These are phyloP conservation scores for Exophiala xenobiotica DNA, from an alignment of 2,329 filamentous ascomycete species.

Conservation along the genomic window DNA sequence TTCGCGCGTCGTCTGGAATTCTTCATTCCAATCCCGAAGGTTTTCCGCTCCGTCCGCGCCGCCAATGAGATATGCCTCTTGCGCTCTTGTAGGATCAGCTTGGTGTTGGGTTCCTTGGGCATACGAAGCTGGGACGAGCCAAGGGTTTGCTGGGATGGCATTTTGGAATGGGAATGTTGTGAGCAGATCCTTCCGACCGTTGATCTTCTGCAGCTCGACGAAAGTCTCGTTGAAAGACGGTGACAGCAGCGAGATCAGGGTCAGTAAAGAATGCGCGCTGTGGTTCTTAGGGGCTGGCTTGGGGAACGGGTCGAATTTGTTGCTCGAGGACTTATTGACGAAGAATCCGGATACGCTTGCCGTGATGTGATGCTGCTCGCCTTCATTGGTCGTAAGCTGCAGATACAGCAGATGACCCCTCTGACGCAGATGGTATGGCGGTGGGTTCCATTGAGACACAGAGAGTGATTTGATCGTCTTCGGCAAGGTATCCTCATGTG, in stretches of 20 bases:
- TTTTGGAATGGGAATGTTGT: slow-evolving; percentile 96
- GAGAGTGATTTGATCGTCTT: slow-evolving; percentile 89
- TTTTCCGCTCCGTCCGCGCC: slow-evolving; percentile 94
- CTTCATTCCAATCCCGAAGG: slow-evolving; percentile 96
- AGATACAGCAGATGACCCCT: slow-evolving; percentile 92
- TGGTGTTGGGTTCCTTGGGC: slow-evolving; percentile 65
- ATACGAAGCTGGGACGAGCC: slow-evolving; percentile 72
- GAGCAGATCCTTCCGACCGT: slow-evolving; percentile 80
- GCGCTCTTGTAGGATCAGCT: slow-evolving; percentile 80
- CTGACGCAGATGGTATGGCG: slow-evolving; percentile 84
- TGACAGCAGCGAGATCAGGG: slow-evolving; percentile 74
- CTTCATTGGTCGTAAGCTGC: slow-evolving; percentile 84
- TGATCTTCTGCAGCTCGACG: slow-evolving; percentile 75
- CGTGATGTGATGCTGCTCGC: slow-evolving; percentile 92
- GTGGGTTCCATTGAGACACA: slow-evolving; percentile 93
- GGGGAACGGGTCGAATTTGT: slow-evolving; percentile 89
- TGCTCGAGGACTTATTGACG: slow-evolving; percentile 93
- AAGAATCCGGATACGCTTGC: slow-evolving; percentile 93
- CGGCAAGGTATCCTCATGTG: slow-evolving; percentile 65
- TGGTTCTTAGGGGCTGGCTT: slow-evolving; percentile 73
- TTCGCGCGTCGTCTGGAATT: slow-evolving; percentile 95
- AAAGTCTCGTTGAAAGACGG: slow-evolving; percentile 79
- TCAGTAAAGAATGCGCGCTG: slow-evolving; percentile 81
- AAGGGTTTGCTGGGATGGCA: slow-evolving; percentile 85
- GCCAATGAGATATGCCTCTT: slow-evolving; percentile 86